Conservation (phyloP, 441 rosid species). For the Croton setiger region DNA sequence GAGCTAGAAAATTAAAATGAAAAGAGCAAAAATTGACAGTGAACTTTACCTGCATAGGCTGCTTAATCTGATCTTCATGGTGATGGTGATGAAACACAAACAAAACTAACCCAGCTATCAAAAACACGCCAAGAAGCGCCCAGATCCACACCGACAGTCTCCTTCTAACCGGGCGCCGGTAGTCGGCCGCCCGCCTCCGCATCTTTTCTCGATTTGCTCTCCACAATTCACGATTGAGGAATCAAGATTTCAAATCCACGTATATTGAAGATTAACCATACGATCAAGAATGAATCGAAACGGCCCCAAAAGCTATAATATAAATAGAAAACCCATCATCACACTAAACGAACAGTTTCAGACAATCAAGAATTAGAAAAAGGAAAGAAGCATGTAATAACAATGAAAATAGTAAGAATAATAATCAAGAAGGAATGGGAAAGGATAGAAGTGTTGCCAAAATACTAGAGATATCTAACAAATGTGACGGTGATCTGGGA, state of each 20-base stretch:
- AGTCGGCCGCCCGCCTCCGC: slow-evolving; percentile 93
- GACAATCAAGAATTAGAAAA: slow-evolving; percentile 1
- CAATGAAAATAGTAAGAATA: too few relatives aligned
- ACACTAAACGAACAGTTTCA: background rate
- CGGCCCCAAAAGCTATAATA: background rate
- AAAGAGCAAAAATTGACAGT: background rate
- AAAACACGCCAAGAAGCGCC: slow-evolving; percentile 65
- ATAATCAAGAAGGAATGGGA: slow-evolving; percentile 4
- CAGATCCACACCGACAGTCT: slow-evolving; percentile 82
- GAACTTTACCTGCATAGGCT: slow-evolving; percentile 41
- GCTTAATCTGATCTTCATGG: slow-evolving; percentile 61
- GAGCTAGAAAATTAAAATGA: background rate
- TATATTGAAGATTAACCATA: slow-evolving; percentile 19
- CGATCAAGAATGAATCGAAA: background rate
- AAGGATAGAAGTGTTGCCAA: background rate
- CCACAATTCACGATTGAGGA: slow-evolving; percentile 40
- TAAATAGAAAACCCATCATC: background rate
- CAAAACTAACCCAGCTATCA: slow-evolving; percentile 67
- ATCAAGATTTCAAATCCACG: slow-evolving; percentile 33
- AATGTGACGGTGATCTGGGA: slow-evolving; percentile 13
- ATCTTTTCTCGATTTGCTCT: slow-evolving; percentile 41
- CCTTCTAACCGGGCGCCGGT: slow-evolving; percentile 96
- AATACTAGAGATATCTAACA: background rate
- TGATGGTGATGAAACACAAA: slow-evolving; percentile 81
- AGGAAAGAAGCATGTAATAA: background rate